Percentiles rank a stretch among this genome's conserved stretches.
These are phyloP conservation scores for Ceratobasidium sp. DNA, from an alignment of 1,284 basidiomycete species.

Conservation along the genomic window DNA sequence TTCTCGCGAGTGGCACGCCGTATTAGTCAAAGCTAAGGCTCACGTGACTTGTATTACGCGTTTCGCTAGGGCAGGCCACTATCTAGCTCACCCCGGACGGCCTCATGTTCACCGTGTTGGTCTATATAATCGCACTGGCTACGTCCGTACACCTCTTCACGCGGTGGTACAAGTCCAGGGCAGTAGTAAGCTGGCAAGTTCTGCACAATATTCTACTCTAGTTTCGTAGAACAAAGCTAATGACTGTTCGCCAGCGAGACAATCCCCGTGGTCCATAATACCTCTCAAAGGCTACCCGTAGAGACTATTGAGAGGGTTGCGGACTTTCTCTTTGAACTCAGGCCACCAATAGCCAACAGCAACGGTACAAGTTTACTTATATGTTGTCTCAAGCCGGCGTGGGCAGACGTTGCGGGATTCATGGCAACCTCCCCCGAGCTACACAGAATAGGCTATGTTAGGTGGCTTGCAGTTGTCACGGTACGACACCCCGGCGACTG, in stretches of 20 bases:
- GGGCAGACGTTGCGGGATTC: conserved; percentile 1
- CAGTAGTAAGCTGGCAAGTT: not conserved
- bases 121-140: not conserved
- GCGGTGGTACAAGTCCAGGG: not conserved
- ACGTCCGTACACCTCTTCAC: not conserved
- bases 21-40: not conserved
- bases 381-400: not conserved
- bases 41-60: not conserved
- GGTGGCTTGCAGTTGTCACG: not conserved
- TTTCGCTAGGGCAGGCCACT: not conserved
- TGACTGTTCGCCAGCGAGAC: not conserved
- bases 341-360: not conserved
- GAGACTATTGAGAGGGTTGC: conserved; percentile 22
- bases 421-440: conserved; percentile 1
- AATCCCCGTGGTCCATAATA: not conserved
- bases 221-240: not conserved
- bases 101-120: not conserved
- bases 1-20: too few relatives aligned
- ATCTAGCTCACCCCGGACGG: too few relatives aligned
- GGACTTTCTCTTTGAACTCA: conserved; percentile 5
- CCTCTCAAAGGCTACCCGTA: not conserved
- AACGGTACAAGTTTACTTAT: not conserved
- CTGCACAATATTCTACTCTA: not conserved
- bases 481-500: not conserved
- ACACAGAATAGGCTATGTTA: not conserved